These are phyloP conservation scores for Stagonosporopsis cucurbitacearum DNA, from an alignment of 2,329 filamentous ascomycete species.

Conservation along the genomic window DNA sequence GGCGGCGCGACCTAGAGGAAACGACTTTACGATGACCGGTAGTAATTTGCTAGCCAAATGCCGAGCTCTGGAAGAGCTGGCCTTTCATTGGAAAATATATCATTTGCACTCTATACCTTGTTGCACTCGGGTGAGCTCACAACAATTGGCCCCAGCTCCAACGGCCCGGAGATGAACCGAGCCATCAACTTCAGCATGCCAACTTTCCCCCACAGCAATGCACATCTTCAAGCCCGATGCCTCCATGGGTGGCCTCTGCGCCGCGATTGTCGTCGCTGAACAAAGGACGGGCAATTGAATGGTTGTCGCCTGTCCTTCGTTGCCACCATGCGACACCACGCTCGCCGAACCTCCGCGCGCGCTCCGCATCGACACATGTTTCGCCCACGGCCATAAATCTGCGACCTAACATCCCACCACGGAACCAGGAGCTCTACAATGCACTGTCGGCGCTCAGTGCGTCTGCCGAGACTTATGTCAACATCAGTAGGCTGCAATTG, in stretches of 20 bases:
- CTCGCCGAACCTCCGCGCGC: conserved; percentile 29
- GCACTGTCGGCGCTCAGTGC: conserved; percentile 67
- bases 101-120: conserved; percentile 14
- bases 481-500: conserved; percentile 73
- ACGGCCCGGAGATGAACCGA: conserved; percentile 35
- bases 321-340: conserved; percentile 35
- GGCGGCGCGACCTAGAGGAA: conserved; percentile 36
- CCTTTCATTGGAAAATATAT: conserved; percentile 35
- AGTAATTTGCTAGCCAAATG: conserved; percentile 40
- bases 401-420: conserved; percentile 59
- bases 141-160: conserved; percentile 6
- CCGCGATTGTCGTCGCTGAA: conserved; percentile 39
- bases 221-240: conserved; percentile 48
- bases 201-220: conserved; percentile 26
- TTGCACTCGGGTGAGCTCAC: conserved; percentile 5
- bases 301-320: conserved; percentile 30
- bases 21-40: conserved; percentile 36
- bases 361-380: conserved; percentile 53
- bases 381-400: conserved; percentile 62
- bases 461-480: conserved; percentile 66
- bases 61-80: conserved; percentile 25
- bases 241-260: conserved; percentile 50
- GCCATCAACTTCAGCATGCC: conserved; percentile 32
- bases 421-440: conserved; percentile 63
- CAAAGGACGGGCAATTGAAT: conserved; percentile 37